Evolutionary conservation across 73 alveolate species (phyloP).

Genomic region (Uronychia setigera): DNA sequence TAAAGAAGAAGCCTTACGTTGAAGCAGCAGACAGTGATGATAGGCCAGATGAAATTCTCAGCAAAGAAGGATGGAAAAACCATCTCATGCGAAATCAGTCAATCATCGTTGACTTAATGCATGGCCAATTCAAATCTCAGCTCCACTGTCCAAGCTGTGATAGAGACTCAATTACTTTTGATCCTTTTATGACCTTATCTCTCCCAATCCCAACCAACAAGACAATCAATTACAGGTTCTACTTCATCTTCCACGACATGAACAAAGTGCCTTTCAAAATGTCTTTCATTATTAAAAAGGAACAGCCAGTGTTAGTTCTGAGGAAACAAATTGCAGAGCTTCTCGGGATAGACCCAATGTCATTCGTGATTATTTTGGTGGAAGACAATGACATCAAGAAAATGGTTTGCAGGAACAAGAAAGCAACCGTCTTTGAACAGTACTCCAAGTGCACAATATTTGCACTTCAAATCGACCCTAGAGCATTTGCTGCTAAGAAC

Average conservation of each 20-base stretch:
- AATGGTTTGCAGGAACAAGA: constrained; percentile 1
- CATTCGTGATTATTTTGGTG: constrained; percentile 17
- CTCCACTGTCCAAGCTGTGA: constrained; percentile 81
- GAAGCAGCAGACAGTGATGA: constrained; percentile 82
- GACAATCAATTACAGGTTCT: neutral
- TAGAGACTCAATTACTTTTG: constrained; percentile 79
- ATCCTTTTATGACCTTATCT: constrained; percentile 87
- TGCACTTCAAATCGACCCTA: neutral
- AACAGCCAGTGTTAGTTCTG: neutral
- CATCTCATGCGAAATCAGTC: constrained; percentile 85
- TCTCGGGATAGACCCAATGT: constrained; percentile 1
- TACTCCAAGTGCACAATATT: neutral
- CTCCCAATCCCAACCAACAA: constrained; percentile 8
- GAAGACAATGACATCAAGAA: constrained; percentile 17
- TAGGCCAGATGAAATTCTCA: constrained; percentile 83
- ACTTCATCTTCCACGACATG: constrained; percentile 42
- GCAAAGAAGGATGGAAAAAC: constrained; percentile 89
- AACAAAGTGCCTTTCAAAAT: neutral
- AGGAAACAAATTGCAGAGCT: neutral
- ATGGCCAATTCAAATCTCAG: constrained; percentile 93
- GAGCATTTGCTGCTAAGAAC: neutral
- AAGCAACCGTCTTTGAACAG: neutral
- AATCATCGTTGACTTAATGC: constrained; percentile 92
- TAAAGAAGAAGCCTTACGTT: constrained; percentile 73
- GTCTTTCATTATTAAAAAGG: neutral